Base-by-base conservation (phyloP, 768 basidiomycete genomes). In the Lactifluus rugatus region DNA sequence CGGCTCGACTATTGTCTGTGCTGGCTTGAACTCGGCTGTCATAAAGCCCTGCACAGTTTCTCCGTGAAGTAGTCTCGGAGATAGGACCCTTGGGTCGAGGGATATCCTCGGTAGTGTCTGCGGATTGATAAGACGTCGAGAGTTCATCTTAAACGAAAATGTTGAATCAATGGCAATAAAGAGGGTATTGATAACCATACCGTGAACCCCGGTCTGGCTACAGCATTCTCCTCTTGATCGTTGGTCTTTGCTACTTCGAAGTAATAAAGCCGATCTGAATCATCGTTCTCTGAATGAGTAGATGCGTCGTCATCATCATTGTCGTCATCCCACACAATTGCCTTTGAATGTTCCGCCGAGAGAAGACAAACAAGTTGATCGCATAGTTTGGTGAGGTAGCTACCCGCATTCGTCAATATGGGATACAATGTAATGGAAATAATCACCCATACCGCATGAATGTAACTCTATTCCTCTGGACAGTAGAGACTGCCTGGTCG, bases 231-330 rank as follows among this genome's bases (percentile, higher is more conserved):
- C 52, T 80, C 79, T 62, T 82, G 78, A 42, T 82, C 79, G n/a
- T 74, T 74, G 5, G 77, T 81, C 66, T 83, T 80, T 0, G 73
- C 68, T 1, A 84, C 82, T 51, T 77, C 76, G 48, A 80, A 84
- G 0, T 74, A 74, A 63, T 77, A 79, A 56, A 83, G 69, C 4
- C 81, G 71, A 41, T 79, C 80, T 3, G 67, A 70, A 16, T 74
- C 72, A 14, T 76, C 74, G 13, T 79, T 71, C 0, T 74, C 76
- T 10, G 76, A 69, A 2, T 73, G 75, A 16, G 66, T 34, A 10
- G 66, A 62, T 0, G 47, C 56, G 17, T 64, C 60, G 23, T 67
- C 54, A 0, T 63, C 62, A 5, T 70, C 50, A 2, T 73, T 70
- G 8, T 74, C 67, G 16, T 74, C 67, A 16, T 64, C 70, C 76